These are phyloP conservation scores for Cornus suecica DNA, from an alignment of 148 eudicot genomes.

Conservation along the genomic window DNA sequence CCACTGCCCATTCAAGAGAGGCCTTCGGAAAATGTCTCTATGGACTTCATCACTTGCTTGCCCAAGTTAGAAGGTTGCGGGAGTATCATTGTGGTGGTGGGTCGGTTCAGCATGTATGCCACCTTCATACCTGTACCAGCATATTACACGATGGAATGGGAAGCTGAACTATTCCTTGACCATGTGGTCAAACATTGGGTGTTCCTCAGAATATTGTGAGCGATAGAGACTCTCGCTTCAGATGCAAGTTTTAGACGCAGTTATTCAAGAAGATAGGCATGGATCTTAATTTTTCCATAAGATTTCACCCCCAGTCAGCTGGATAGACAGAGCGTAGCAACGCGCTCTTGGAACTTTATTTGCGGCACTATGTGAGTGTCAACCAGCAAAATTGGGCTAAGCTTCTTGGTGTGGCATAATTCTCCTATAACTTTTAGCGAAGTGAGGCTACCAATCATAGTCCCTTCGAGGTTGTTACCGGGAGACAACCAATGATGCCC, in stretches of 20 bases:
- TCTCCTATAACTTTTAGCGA: constrained; percentile 20
- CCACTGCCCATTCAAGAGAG: neutral
- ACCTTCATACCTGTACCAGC: neutral
- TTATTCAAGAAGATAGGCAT: neutral
- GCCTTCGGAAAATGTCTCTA: neutral
- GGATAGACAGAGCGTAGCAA: neutral
- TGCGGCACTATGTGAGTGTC: constrained; percentile 16
- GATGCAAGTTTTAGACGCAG: neutral
- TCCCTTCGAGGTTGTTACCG: constrained; percentile 11
- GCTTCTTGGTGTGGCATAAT: constrained; percentile 16
- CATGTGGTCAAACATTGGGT: neutral
- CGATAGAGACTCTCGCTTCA: neutral
- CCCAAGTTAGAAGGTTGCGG: neutral
- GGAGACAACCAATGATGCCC: neutral
- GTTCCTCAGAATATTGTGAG: neutral
- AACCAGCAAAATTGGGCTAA: constrained; percentile 12
- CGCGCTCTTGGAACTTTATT: no score
- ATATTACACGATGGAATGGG: neutral
- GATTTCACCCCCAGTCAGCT: neutral
- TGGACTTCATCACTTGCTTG: neutral
- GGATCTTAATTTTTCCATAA: neutral
- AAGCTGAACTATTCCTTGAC: neutral
- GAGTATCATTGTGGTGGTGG: neutral
- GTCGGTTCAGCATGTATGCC: neutral
- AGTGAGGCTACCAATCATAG: constrained; percentile 5